Conservation (phyloP, 495 filamentous ascomycete genomes). For the Podospora comata region DNA sequence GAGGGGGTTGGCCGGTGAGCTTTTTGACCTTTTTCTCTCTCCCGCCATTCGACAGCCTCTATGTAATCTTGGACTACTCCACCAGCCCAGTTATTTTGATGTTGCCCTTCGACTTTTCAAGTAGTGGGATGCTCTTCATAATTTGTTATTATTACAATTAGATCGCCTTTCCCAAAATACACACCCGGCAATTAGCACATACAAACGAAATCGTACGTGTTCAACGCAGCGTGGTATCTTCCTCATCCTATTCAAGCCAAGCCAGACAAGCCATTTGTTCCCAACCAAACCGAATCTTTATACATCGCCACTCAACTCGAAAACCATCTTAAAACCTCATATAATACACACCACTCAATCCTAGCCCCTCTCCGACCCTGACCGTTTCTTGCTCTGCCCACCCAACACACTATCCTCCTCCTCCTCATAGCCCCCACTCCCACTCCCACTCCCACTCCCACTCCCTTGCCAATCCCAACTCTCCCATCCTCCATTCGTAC, state of each 20-base stretch:
- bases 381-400: background rate
- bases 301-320: background rate
- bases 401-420: background rate
- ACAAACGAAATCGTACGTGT: background rate
- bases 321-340: too few species aligned
- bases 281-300: background rate
- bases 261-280: background rate
- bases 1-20: too few species aligned
- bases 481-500: background rate
- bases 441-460: background rate
- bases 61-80: too few species aligned
- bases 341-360: background rate
- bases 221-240: slow-evolving; percentile 4
- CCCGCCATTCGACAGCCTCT: too few species aligned
- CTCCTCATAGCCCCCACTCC: background rate
- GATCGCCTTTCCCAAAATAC: background rate
- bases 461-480: background rate
- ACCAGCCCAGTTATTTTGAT: too few species aligned
- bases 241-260: background rate
- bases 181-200: background rate
- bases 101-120: too few species aligned
- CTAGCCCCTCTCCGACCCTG: background rate
- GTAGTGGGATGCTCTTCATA: background rate
- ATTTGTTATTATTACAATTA: background rate
- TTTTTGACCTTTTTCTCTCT: too few species aligned